Percentiles rank a stretch among this genome's conserved stretches.
Evolutionary conservation across 1,284 basidiomycete genomes (phyloP).

Genomic region (Mycena citricolor): DNA sequence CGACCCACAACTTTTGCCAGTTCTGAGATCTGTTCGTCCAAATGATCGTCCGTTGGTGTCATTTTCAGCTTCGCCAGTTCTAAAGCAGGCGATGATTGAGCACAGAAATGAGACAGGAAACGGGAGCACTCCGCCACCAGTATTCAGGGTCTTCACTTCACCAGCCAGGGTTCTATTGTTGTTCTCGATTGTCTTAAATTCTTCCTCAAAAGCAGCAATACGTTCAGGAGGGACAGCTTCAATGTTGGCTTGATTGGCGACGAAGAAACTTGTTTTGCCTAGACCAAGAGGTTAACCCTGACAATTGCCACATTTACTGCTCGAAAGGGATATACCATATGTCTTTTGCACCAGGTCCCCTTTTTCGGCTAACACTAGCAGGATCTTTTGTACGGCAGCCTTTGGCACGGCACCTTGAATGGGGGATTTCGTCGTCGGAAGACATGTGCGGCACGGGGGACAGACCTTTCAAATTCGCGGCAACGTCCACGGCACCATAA

Average conservation of each 20-base stretch:
- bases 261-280: constrained; percentile 85
- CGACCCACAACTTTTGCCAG: constrained; percentile 42
- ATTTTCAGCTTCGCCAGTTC: constrained; percentile 64
- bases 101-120: constrained; percentile 12
- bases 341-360: constrained; percentile 73
- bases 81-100: constrained; percentile 30
- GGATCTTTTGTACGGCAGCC: constrained; percentile 77
- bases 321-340: constrained; percentile 56
- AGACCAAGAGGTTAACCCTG: constrained; percentile 19
- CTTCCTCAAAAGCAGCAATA: constrained; percentile 54
- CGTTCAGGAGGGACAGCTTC: constrained; percentile 59
- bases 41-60: constrained; percentile 67
- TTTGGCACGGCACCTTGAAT: constrained; percentile 81
- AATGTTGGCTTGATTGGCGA: constrained; percentile 70
- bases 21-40: constrained; percentile 49
- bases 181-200: constrained; percentile 58
- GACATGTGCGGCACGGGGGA: not conserved
- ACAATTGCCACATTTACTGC: too few relatives aligned
- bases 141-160: constrained; percentile 49
- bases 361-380: constrained; percentile 74
- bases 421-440: not conserved
- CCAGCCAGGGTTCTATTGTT: constrained; percentile 53
- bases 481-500: constrained; percentile 81
- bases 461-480: constrained; percentile 73
- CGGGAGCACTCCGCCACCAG: too few relatives aligned